phyloP scores from a whole-genome alignment of 345 rosid genomes.

The Eucalyptus erythrocorys region DNA sequence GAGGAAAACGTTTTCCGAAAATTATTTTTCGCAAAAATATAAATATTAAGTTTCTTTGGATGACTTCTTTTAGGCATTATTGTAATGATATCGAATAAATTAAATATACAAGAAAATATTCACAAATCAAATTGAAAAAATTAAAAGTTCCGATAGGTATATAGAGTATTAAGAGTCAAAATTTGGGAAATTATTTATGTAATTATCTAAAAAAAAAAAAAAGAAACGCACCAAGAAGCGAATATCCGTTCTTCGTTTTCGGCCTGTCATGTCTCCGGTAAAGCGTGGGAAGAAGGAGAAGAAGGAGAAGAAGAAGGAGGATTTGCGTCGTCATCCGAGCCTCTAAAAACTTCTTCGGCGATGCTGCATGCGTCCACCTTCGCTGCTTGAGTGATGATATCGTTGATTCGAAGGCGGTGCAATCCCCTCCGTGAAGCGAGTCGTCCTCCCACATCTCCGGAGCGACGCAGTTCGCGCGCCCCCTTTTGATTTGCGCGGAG shows the following conservation, averaged over 20 bases:
- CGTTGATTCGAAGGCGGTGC: not conserved
- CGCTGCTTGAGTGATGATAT: not conserved
- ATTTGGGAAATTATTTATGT: not conserved
- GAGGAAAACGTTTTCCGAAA: no score
- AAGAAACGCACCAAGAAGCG: not conserved
- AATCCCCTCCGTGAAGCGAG: not conserved
- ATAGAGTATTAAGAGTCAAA: no score
- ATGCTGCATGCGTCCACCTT: not conserved
- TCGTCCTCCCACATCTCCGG: not conserved
- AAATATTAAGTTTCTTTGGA: no score
- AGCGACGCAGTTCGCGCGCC: not conserved
- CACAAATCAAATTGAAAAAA: no score
- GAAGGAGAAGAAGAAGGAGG: not conserved
- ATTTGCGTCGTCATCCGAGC: not conserved
- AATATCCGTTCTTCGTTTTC: not conserved
- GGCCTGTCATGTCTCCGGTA: not conserved
- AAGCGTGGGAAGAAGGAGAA: not conserved
- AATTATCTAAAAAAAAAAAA: not conserved
- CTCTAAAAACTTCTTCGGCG: not conserved
- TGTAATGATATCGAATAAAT: rapidly evolving
- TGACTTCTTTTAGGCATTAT: no score
- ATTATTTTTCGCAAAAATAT: no score
- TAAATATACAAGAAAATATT: no score
- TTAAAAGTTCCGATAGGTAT: no score
- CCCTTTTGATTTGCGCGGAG: not conserved